Percentiles rank a stretch among this genome's conserved stretches.
Evolutionary conservation across 129 eudicot genomes (phyloP).

Genomic region (Sambucus nigra): DNA sequence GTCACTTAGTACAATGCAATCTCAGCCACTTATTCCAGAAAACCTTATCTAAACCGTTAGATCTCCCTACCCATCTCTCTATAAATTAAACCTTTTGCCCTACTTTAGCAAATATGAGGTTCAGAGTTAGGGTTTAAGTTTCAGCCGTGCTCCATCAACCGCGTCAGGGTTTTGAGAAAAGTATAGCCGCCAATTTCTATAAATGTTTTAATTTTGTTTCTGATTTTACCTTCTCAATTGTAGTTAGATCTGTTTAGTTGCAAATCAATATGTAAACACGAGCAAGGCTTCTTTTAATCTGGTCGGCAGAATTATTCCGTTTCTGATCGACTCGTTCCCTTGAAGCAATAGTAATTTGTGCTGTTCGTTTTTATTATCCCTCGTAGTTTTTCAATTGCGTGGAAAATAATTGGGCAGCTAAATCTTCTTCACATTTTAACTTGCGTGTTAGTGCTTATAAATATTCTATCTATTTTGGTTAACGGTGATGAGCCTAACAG

Average conservation of each 20-base stretch:
- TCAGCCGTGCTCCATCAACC: no score
- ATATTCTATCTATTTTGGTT: no score
- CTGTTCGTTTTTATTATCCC: conserved; percentile 6
- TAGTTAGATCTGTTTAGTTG: no score
- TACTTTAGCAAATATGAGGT: not conserved
- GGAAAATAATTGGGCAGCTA: conserved; percentile 24
- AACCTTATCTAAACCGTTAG: not conserved
- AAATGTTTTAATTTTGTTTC: not conserved
- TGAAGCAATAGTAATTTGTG: conserved; percentile 29
- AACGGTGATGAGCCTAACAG: conserved; percentile 60
- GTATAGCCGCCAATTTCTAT: no score
- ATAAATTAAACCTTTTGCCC: not conserved
- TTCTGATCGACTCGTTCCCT: conserved; percentile 38
- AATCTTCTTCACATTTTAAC: no score
- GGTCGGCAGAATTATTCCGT: conserved; percentile 19
- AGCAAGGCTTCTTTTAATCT: conserved; percentile 32
- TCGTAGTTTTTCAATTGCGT: not conserved
- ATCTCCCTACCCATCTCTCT: not conserved
- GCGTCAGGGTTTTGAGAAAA: no score
- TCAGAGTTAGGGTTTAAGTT: not conserved
- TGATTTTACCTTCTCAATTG: not conserved
- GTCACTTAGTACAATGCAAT: no score
- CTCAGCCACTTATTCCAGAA: not conserved
- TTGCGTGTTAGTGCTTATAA: no score
- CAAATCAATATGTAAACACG: no score